Evolutionary conservation across 768 basidiomycete genomes (phyloP).

Genomic region (Hericium coralloides): DNA sequence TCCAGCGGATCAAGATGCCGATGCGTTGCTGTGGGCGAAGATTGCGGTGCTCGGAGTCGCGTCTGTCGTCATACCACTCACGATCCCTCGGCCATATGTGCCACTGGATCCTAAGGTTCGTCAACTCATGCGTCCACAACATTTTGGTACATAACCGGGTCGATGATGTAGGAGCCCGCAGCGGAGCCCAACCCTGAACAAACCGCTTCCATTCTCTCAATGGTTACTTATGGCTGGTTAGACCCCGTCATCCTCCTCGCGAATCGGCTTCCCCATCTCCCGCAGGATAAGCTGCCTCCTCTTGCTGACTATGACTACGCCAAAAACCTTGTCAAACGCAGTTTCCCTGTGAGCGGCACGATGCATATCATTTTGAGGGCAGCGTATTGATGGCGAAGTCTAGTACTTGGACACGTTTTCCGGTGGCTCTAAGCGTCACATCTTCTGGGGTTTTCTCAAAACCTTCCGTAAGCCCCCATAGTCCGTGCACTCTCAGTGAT

Average conservation of each 20-base stretch:
- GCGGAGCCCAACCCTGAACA: slow-evolving; percentile 21
- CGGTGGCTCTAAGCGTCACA: slow-evolving; percentile 8
- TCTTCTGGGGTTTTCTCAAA: slow-evolving; percentile 20
- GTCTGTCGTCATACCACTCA: background rate
- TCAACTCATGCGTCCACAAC: no score
- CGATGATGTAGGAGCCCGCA: slow-evolving; percentile 16
- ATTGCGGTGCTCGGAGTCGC: background rate
- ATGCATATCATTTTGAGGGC: slow-evolving; percentile 14
- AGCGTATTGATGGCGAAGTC: background rate
- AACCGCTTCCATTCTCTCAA: slow-evolving; percentile 22
- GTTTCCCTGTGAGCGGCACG: slow-evolving; percentile 21
- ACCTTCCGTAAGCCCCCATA: slow-evolving; percentile 14
- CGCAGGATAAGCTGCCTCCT: slow-evolving; percentile 34
- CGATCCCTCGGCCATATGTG: background rate
- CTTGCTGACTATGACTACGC: slow-evolving; percentile 39
- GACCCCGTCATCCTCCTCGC: slow-evolving; percentile 40
- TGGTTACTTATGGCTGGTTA: slow-evolving; percentile 42
- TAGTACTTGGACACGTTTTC: slow-evolving; percentile 22
- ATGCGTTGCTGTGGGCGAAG: background rate
- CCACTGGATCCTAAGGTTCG: background rate
- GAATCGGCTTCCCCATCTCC: slow-evolving; percentile 34
- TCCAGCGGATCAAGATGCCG: background rate
- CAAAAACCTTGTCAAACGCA: slow-evolving; percentile 19
- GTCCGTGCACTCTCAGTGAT: no score
- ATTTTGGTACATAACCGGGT: background rate